Evolutionary conservation across 2,329 filamentous ascomycete species (phyloP).

Genomic region (Colletotrichum spinosum): DNA sequence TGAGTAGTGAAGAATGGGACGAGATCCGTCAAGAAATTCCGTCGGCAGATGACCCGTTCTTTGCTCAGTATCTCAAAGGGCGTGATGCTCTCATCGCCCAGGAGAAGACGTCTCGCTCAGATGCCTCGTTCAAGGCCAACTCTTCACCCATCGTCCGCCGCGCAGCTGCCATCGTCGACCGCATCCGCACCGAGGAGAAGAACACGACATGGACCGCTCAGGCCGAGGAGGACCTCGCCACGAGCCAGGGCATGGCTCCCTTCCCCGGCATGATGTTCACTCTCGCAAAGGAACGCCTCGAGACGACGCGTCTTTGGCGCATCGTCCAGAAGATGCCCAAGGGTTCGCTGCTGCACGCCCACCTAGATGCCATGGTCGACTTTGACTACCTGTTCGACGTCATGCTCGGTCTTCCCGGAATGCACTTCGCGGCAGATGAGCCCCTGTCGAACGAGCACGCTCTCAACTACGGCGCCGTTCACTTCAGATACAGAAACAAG

Average conservation of each 20-base stretch:
- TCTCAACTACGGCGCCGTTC: conserved; percentile 63
- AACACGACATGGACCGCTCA: conserved; percentile 77
- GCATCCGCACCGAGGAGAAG: conserved; percentile 80
- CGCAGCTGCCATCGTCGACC: conserved; percentile 78
- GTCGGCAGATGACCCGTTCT: conserved; percentile 74
- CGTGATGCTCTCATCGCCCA: conserved; percentile 81
- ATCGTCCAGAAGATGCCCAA: conserved; percentile 86
- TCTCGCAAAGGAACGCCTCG: conserved; percentile 80
- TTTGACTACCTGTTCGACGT: conserved; percentile 78
- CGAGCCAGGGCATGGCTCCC: conserved; percentile 67
- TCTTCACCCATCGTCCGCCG: conserved; percentile 79
- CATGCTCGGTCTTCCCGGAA: conserved; percentile 74
- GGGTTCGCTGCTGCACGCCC: conserved; percentile 81
- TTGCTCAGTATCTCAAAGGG: conserved; percentile 84
- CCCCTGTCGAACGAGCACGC: conserved; percentile 64
- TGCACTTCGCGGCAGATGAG: conserved; percentile 69
- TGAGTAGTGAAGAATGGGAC: conserved; percentile 69
- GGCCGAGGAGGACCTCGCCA: conserved; percentile 71
- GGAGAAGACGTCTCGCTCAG: conserved; percentile 86
- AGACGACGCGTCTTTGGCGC: conserved; percentile 80
- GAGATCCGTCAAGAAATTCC: conserved; percentile 69
- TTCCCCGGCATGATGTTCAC: conserved; percentile 89
- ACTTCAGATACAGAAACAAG: conserved; percentile 65
- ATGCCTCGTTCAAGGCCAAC: conserved; percentile 72
- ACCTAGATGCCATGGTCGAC: conserved; percentile 86